Conservation (phyloP, 164 flowering plant species). For the Umbilicus rupestris region DNA sequence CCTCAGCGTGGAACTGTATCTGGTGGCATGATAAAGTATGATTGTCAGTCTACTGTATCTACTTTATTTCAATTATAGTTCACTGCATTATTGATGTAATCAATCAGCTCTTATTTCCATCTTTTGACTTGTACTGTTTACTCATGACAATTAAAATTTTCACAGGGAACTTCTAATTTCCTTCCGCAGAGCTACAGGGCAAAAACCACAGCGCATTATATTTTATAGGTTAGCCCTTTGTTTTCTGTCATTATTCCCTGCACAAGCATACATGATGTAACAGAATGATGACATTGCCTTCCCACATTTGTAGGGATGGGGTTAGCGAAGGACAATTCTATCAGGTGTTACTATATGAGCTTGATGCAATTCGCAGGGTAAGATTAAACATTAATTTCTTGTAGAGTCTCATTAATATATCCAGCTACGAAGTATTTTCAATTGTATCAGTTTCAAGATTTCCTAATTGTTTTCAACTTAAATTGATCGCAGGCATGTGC, state of each 20-base stretch:
- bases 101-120: neutral
- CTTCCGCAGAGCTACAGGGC: slow-evolving; percentile 82
- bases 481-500: slow-evolving; percentile 44
- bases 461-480: neutral
- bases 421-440: neutral
- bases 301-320: slow-evolving; percentile 57
- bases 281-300: neutral
- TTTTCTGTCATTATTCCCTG: neutral
- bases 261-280: neutral
- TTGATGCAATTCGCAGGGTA: slow-evolving; percentile 88
- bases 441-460: neutral
- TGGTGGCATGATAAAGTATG: slow-evolving; percentile 75
- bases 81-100: neutral
- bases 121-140: neutral
- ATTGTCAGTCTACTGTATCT: neutral
- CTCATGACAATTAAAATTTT: neutral
- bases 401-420: neutral
- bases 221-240: slow-evolving; percentile 54
- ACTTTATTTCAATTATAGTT: neutral
- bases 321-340: slow-evolving; percentile 89
- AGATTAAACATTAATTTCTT: neutral
- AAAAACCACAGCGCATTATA: slow-evolving; percentile 85
- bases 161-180: slow-evolving; percentile 85
- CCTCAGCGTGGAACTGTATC: slow-evolving; percentile 47
- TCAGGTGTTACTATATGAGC: slow-evolving; percentile 72